phyloP scores from a whole-genome alignment of 208 protist species.

The Crithidia fasciculata region DNA sequence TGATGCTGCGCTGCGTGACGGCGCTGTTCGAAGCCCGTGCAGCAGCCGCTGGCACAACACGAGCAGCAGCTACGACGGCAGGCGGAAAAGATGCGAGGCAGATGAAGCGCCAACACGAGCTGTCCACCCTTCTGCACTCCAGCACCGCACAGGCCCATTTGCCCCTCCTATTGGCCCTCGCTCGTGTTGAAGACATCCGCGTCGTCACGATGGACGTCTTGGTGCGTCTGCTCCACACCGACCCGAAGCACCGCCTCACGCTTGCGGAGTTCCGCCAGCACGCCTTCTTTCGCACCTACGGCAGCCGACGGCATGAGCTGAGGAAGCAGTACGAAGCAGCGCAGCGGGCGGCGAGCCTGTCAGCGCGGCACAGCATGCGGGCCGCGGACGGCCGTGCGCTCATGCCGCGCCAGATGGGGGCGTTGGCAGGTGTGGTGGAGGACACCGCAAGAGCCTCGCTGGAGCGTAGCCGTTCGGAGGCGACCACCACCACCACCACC shows the following conservation, averaged over 20 bases:
- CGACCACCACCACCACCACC: background rate
- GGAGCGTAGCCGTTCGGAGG: conserved; percentile 18
- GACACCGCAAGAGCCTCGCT: background rate
- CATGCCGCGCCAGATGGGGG: conserved; percentile 21
- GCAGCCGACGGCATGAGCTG: conserved; percentile 23
- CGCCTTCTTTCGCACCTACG: conserved; percentile 30
- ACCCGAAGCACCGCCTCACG: conserved; percentile 37
- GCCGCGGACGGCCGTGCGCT: conserved; percentile 2
- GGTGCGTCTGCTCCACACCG: conserved; percentile 36
- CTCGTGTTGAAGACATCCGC: conserved; percentile 8
- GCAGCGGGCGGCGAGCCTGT: background rate
- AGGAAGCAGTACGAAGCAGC: conserved; percentile 12
- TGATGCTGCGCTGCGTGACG: conserved; percentile 7
- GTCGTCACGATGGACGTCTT: conserved; percentile 29
- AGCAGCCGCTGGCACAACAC: too few species aligned
- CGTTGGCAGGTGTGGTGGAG: background rate
- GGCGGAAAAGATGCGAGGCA: background rate
- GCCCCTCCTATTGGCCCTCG: conserved; percentile 23
- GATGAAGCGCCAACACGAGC: background rate
- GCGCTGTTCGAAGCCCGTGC: conserved; percentile 15
- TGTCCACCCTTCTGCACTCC: conserved; percentile 16
- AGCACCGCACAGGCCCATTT: conserved; percentile 10
- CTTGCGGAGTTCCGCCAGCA: conserved; percentile 34
- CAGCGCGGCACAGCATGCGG: conserved; percentile 1
- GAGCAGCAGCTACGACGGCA: background rate